Evolutionary conservation across 2,329 filamentous ascomycete species (phyloP), one percentile per base, ranked within the genome.

Genomic region (Ophiocordyceps unilateralis): DNA sequence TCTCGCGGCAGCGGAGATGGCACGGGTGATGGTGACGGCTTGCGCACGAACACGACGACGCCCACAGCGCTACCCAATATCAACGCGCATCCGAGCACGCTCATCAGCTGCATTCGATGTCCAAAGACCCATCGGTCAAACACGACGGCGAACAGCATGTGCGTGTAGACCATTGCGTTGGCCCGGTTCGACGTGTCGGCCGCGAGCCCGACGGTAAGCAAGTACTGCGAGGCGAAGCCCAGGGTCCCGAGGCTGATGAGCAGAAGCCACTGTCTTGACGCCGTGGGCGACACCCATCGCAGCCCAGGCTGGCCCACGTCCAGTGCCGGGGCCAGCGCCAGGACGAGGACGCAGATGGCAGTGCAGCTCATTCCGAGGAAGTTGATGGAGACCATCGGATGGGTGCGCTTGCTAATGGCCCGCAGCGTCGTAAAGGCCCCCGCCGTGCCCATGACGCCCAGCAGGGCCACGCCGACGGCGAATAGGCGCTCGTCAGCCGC

Each of bases 211-310:
- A 76, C 72, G 1, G 87, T 91, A 17, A 93, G 65, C n/a, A 93
- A 68, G 50, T 86, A 86, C 70, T 94, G 88, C 74, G 89, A 82
- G 20, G 81, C 58, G 55, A 94, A 89, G 1, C 88, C 88, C 49
- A 80, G 80, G 0, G 76, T 54, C 0, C 83, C 84, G 4, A 93
- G 64, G 32, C 79, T 72, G 0, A 78, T 43, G 15, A 94, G 62
- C 34, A 87, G 68, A 0, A 63, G 57, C 80, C 83, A 89, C 55
- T 88, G 66, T 42, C 60, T 61, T 36, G 52, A 12, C 22, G 64
- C 56, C 4, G 58, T 50, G 2, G 67, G 64, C 23, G 67, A 53
- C 2, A 57, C 59, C 50, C 72, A 65, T 20, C 56, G 58, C 50
- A 74, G 50, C 9, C 51, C 61, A 5, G 69, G 70, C 48, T 71